phyloP scores from a whole-genome alignment of 805 yeast species.

The Cyberlindnera suaveolens region DNA sequence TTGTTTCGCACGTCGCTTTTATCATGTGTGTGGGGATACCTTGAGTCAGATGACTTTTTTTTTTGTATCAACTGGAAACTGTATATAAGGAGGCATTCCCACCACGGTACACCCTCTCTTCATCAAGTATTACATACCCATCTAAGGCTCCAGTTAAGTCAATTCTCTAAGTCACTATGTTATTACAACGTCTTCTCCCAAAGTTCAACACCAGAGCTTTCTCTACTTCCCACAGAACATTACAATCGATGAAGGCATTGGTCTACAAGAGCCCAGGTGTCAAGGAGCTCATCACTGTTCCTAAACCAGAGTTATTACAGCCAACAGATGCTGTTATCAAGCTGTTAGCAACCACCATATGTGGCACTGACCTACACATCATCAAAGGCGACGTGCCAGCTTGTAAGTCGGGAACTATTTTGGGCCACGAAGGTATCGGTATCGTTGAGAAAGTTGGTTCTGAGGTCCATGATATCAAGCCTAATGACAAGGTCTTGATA shows the following conservation, averaged over 20 bases:
- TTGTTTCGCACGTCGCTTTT: no score
- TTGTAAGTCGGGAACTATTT: constrained; percentile 36
- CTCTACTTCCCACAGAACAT: no score
- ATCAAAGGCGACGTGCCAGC: constrained; percentile 56
- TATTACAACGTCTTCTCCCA: no score
- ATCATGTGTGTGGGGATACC: no score
- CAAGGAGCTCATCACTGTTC: constrained; percentile 31
- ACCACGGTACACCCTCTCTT: no score
- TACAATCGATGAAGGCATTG: constrained; percentile 36
- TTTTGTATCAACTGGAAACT: no score
- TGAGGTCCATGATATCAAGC: constrained; percentile 40
- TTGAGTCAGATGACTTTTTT: no score
- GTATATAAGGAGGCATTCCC: no score
- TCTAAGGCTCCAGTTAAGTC: no score
- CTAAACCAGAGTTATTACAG: constrained; percentile 37
- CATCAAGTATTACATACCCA: no score
- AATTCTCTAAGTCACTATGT: no score
- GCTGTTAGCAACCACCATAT: constrained; percentile 51
- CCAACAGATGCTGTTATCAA: constrained; percentile 54
- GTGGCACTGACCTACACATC: constrained; percentile 62
- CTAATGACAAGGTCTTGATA: constrained; percentile 54
- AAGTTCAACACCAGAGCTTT: no score
- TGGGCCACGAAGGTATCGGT: constrained; percentile 65
- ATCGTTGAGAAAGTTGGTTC: constrained; percentile 43
- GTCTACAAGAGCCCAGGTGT: constrained; percentile 38